Conservation (phyloP, 495 filamentous ascomycete species). For the Penicillium coffeae region DNA sequence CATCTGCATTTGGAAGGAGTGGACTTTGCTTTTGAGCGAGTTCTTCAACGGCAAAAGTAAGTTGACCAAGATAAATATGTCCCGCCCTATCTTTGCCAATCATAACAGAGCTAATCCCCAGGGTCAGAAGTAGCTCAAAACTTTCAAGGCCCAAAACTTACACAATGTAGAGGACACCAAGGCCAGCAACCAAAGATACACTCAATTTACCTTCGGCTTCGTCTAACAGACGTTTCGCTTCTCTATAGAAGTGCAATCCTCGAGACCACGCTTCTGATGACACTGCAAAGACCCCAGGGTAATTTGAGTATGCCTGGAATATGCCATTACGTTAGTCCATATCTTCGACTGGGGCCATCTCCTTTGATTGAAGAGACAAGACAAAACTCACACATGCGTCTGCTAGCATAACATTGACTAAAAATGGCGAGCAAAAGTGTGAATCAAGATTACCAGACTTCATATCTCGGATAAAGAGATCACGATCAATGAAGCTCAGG, state of each 20-base stretch:
- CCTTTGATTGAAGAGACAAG: neutral
- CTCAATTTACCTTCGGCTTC: conserved; percentile 10
- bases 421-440: conserved; percentile 41
- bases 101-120: conserved; percentile 21
- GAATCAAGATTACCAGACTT: conserved; percentile 20
- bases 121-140: neutral
- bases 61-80: conserved; percentile 27
- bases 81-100: conserved; percentile 31
- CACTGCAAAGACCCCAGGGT: conserved; percentile 15
- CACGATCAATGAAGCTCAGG: conserved; percentile 38
- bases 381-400: neutral
- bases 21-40: conserved; percentile 11
- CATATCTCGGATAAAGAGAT: conserved; percentile 42
- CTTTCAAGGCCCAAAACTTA: neutral
- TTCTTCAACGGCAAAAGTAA: conserved; percentile 21
- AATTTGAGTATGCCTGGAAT: conserved; percentile 20
- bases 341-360: neutral
- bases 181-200: conserved; percentile 12
- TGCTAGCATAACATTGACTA: conserved; percentile 44
- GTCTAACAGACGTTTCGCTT: conserved; percentile 16
- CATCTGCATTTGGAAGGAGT: conserved; percentile 9
- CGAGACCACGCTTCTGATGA: conserved; percentile 7
- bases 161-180: conserved; percentile 11
- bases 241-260: conserved; percentile 24
- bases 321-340: neutral